These are phyloP conservation scores for Pythium aquatile DNA, from an alignment of 352 stramenopile genomes.

Conservation along the genomic window DNA sequence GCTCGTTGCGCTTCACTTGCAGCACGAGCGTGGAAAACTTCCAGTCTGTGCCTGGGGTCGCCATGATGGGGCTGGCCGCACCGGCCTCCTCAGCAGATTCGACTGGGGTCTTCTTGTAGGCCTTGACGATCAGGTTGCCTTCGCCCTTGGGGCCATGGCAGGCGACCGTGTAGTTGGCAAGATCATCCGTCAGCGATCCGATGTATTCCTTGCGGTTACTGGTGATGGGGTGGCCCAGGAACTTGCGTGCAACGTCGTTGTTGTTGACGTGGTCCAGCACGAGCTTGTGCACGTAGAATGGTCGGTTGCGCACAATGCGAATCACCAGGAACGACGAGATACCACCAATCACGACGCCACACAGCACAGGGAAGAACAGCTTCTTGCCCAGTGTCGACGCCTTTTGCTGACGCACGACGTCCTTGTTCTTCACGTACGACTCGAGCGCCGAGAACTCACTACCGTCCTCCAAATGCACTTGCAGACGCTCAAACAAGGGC, in stretches of 20 bases:
- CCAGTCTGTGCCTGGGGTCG: conserved; percentile 65
- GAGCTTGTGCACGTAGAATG: conserved; percentile 81
- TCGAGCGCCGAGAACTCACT: conserved; percentile 59
- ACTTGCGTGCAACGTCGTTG: conserved; percentile 48
- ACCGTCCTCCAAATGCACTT: conserved; percentile 46
- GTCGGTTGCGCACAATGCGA: conserved; percentile 70
- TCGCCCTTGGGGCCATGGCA: conserved; percentile 65
- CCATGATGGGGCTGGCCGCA: conserved; percentile 31
- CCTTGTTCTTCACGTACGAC: conserved; percentile 53
- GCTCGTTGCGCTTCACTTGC: conserved; percentile 56
- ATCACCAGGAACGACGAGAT: conserved; percentile 71
- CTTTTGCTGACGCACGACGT: conserved; percentile 54
- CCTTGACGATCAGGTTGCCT: conserved; percentile 72
- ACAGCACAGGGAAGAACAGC: conserved; percentile 58
- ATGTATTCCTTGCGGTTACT: conserved; percentile 71
- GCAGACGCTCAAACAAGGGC: conserved; percentile 52
- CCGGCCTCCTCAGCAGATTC: conserved; percentile 19
- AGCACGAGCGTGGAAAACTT: conserved; percentile 77
- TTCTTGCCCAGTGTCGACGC: conserved; percentile 68
- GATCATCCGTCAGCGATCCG: conserved; percentile 51
- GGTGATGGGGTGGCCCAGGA: conserved; percentile 70
- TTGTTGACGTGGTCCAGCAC: conserved; percentile 78
- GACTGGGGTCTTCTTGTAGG: conserved; percentile 49
- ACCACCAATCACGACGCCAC: conserved; percentile 61
- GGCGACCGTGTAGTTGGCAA: conserved; percentile 69